Base-by-base conservation (phyloP, 23 red algal genomes). In the Gracilaria gracilis region DNA sequence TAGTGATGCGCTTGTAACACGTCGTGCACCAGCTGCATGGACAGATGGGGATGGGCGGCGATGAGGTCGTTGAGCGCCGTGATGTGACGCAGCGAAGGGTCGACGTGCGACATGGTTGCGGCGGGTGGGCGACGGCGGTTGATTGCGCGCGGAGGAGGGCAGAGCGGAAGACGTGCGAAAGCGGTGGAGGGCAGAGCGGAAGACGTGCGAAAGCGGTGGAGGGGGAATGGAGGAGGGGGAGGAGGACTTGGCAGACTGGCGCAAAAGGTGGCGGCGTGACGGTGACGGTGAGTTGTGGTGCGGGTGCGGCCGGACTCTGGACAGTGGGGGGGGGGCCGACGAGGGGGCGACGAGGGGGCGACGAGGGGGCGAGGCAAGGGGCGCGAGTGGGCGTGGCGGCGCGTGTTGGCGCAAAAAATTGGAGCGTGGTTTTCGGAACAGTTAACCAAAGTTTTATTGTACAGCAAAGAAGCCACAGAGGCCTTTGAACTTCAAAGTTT, bases 21-120 rank as follows among this genome's bases (percentile, higher is more conserved):
- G 53, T 89, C 71, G 71, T 66, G 62, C 15, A 80, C 85, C 4
- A 89, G 14, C 23, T 66, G 29, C 27, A 59, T 39, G 13, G 71
- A 37, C 33, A 89, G 16, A 54, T 89, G 36, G 9, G 85, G 85
- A 32, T 77, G 35, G 48, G 76, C 27, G 20, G 67, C 39, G 31
- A 89, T 13, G 51, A 89, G 85, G 54, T 79, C 40, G 74, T 47
- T 57, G 55, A 89, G 49, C 5, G 57, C 81, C 2, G 21, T 85
- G 28, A 55, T 21, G 54, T 80, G 76, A 32, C 44, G 47, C 4
- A 35, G 76, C 1, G 76, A 24, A 5, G 19, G 32, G n/a, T 36
- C 29, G 35, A 17, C 33, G 48, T 57, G 46, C 1, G 76, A 65
- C 39, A 64, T 62, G 80, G 32, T 76, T 31, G 44, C 49, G 74